Conservation (phyloP, 2,329 filamentous ascomycete species). For the Trichoderma afroharzianum region DNA sequence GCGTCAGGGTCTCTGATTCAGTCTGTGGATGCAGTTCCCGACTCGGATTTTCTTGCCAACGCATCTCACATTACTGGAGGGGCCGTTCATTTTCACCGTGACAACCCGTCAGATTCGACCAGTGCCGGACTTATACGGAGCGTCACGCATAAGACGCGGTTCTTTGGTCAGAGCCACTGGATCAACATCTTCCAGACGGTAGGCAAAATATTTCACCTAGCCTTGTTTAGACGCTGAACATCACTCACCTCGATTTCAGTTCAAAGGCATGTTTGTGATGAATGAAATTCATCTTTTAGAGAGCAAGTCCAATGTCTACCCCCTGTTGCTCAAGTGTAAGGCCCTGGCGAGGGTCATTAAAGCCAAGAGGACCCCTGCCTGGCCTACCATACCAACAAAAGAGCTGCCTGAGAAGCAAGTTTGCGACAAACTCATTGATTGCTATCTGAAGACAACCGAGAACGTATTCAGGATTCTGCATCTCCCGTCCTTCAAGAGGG, state of each 20-base stretch:
- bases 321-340: slow-evolving; percentile 49
- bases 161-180: slow-evolving; percentile 58
- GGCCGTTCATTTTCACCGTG: slow-evolving; percentile 41
- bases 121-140: slow-evolving; percentile 35
- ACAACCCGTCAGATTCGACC: slow-evolving; percentile 31
- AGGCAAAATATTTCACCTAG: slow-evolving; percentile 19
- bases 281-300: slow-evolving; percentile 41
- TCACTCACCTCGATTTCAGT: slow-evolving; percentile 27
- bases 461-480: slow-evolving; percentile 48
- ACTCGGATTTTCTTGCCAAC: slow-evolving; percentile 32
- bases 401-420: slow-evolving; percentile 46
- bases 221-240: not conserved
- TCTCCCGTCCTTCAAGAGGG: slow-evolving; percentile 44
- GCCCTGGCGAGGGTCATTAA: slow-evolving; percentile 51
- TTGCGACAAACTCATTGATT: slow-evolving; percentile 45
- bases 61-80: slow-evolving; percentile 37
- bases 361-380: slow-evolving; percentile 42
- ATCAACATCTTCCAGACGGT: slow-evolving; percentile 48
- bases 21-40: not conserved
- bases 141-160: slow-evolving; percentile 52
- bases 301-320: slow-evolving; percentile 34
- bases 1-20: not conserved
- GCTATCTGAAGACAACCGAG: slow-evolving; percentile 49
- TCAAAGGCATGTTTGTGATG: slow-evolving; percentile 41
- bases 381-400: slow-evolving; percentile 40